Evolutionary conservation across 192 early-diverging fungal species (phyloP), one percentile per base, ranked within the genome.

Genomic region (Backusella australiensis): DNA sequence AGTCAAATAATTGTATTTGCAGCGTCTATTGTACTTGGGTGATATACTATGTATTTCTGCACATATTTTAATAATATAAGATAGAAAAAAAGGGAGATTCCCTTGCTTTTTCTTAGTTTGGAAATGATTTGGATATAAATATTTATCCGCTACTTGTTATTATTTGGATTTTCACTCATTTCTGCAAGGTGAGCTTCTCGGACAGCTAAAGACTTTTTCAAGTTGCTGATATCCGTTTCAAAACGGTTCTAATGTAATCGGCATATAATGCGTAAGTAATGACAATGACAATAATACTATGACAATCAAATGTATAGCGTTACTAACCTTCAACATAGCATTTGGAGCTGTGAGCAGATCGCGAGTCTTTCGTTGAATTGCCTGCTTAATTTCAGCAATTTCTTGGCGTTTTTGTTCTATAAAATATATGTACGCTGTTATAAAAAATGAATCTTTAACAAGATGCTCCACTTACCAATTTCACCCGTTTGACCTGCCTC

Each of bases 281-380:
- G 36, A 38, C 23, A 29, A 49, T 8, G 14, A 42, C 34, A 42
- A 36, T 49, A 41, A 29, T 67, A 52, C 69, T 59, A 21, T 6
- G 6, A 34, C 34, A 1, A 7, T 38, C 29, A 23, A 59, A 21
- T 11, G 8, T 26, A 53, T 29, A 15, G 6, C 41, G 77, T 19
- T 63, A 49, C 71, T 75, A 85, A 94, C 93, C 89, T 86, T 90
- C 69, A 95, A 81, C 75, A 95, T 92, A 6, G 89, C 87, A 81
- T 95, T 94, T 4, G 88, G 84, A 19, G 92, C 90, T 21, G 86
- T 82, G 0, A 83, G 73, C 2, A 92, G 52, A 69, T 91, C 85
- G 0, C 83, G 82, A 35, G 82, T 71, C 66, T 87, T 91, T 4
- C 89, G 86, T 21, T 86, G 78, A 70, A 94, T 82, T 38, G 85